A percentile compares a stretch with the other conserved stretches of the same genome.
phyloP scores from a whole-genome alignment of 2,329 filamentous ascomycete genomes.

The Macroventuria anomochaeta region DNA sequence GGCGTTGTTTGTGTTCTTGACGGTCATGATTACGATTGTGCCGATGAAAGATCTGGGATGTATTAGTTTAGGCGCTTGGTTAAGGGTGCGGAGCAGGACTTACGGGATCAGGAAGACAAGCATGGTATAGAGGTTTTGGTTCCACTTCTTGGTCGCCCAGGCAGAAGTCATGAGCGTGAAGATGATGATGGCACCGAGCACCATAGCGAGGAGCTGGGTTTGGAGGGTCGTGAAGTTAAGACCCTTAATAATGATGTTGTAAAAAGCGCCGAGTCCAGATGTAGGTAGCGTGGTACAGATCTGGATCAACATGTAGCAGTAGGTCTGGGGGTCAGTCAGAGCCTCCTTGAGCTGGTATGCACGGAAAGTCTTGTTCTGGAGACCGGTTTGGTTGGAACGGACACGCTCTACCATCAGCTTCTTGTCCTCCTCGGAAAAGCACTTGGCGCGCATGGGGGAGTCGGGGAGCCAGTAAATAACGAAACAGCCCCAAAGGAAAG shows the following conservation, averaged over 20 bases:
- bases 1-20: slow-evolving; percentile 63
- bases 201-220: slow-evolving; percentile 77
- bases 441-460: slow-evolving; percentile 74
- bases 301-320: slow-evolving; percentile 65
- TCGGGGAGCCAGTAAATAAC: slow-evolving; percentile 57
- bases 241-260: slow-evolving; percentile 74
- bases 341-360: slow-evolving; percentile 63
- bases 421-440: slow-evolving; percentile 71
- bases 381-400: slow-evolving; percentile 55
- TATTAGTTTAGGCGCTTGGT: neutral
- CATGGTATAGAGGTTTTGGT: slow-evolving; percentile 74
- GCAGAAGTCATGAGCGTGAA: slow-evolving; percentile 70
- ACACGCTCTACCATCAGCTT: slow-evolving; percentile 58
- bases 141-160: slow-evolving; percentile 71
- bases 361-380: slow-evolving; percentile 58
- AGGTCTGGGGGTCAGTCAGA: slow-evolving; percentile 68
- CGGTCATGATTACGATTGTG: slow-evolving; percentile 73
- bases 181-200: slow-evolving; percentile 76
- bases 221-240: slow-evolving; percentile 70
- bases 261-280: slow-evolving; percentile 74
- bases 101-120: slow-evolving; percentile 69
- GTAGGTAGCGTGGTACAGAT: slow-evolving; percentile 77
- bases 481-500: slow-evolving; percentile 69
- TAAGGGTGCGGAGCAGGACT: slow-evolving; percentile 34
- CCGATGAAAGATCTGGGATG: slow-evolving; percentile 68